Percentiles rank a stretch among this genome's conserved stretches.
phyloP scores from a whole-genome alignment of 371 early-diverging fungal species.

The Dinochytrium kinnereticum region DNA sequence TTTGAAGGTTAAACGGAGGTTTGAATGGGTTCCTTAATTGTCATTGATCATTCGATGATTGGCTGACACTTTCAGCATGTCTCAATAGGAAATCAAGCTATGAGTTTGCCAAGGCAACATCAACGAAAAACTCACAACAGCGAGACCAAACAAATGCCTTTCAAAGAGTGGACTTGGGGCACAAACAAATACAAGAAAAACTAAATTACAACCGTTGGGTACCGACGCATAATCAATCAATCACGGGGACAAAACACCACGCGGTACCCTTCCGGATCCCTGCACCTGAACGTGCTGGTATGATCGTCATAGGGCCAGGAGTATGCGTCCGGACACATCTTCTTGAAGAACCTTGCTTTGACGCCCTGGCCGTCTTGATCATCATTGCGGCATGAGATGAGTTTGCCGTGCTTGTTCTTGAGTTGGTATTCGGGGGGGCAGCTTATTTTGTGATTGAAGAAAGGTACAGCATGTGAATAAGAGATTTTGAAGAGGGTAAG shows the following conservation, averaged over 20 bases:
- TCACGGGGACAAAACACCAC: constrained; percentile 8
- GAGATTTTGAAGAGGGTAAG: not conserved
- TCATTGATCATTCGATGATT: too few species aligned
- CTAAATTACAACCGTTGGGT: too few species aligned
- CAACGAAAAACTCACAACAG: too few species aligned
- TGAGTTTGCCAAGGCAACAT: too few species aligned
- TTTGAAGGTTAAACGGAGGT: too few species aligned
- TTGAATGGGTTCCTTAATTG: too few species aligned
- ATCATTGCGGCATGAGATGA: not conserved
- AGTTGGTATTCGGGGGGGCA: constrained; percentile 5
- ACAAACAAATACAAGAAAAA: too few species aligned
- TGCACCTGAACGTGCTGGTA: constrained; percentile 2
- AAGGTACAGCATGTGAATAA: not conserved
- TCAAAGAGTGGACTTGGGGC: too few species aligned
- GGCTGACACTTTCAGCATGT: too few species aligned
- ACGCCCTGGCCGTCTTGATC: not conserved
- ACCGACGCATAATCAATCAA: too few species aligned
- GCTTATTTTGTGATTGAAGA: not conserved
- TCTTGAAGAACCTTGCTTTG: not conserved
- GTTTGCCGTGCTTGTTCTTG: not conserved
- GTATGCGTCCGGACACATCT: constrained; percentile 10
- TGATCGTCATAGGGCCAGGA: constrained; percentile 7
- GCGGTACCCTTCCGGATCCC: not conserved
- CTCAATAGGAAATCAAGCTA: too few species aligned
- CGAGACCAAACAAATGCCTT: too few species aligned